These are phyloP conservation scores for Lactifluus piperatus DNA, from an alignment of 768 basidiomycete genomes.

Conservation along the genomic window DNA sequence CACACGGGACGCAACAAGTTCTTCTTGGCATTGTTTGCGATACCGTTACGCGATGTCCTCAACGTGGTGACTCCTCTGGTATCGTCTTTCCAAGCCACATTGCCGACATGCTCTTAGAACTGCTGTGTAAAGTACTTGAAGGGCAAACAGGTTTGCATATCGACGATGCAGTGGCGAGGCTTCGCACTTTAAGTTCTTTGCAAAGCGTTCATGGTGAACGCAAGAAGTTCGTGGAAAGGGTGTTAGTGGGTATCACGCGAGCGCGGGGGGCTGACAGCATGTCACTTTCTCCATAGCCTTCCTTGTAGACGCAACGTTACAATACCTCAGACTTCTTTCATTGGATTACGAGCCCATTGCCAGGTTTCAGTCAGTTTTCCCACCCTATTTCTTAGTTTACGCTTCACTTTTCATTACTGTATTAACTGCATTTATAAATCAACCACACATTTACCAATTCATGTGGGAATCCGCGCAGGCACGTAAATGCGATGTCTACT, in stretches of 20 bases:
- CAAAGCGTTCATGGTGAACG: not conserved
- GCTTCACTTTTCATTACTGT: too few relatives aligned
- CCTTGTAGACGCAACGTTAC: too few relatives aligned
- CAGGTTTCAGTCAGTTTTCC: too few relatives aligned
- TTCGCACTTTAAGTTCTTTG: not conserved
- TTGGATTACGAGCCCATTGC: too few relatives aligned
- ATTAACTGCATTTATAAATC: too few relatives aligned
- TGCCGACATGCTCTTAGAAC: not conserved
- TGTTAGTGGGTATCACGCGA: not conserved
- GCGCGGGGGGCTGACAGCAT: not conserved
- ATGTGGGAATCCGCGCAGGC: too few relatives aligned
- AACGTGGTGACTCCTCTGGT: not conserved
- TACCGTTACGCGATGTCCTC: constrained; percentile 17
- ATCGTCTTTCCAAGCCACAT: not conserved
- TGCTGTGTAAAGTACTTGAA: not conserved
- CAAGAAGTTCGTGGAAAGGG: not conserved
- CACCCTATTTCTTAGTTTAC: too few relatives aligned
- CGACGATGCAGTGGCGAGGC: not conserved
- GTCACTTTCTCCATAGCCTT: too few relatives aligned
- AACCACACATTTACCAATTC: too few relatives aligned
- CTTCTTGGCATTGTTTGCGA: constrained; percentile 24
- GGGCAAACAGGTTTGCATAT: not conserved
- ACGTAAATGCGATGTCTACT: too few relatives aligned
- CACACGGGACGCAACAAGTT: constrained; percentile 15
- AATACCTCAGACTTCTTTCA: too few relatives aligned